Conservation (phyloP, 208 protist genomes). For the Acanthamoeba triangularis region DNA sequence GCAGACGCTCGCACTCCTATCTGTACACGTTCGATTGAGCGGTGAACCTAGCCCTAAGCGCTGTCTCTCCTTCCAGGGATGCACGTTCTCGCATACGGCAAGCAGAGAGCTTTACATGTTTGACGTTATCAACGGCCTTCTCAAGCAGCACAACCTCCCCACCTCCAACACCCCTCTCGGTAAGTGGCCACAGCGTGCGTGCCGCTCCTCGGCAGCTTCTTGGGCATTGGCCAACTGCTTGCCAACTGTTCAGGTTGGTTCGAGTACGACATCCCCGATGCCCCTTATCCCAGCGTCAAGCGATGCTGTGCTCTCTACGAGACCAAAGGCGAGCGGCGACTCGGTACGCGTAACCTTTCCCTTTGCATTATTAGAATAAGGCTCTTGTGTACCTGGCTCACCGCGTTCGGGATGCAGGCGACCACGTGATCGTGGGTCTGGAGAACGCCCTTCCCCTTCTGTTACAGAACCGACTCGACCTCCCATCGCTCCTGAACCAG, state of each 20-base stretch:
- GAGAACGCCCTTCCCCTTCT: slow-evolving; percentile 54
- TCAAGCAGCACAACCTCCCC: slow-evolving; percentile 26
- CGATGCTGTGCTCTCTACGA: slow-evolving; percentile 78
- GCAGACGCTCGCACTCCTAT: neutral
- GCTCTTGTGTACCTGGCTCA: neutral
- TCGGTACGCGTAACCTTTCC: neutral
- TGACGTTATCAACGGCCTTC: slow-evolving; percentile 23
- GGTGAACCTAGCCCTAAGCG: neutral
- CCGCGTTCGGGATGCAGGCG: neutral
- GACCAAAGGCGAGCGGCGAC: slow-evolving; percentile 71
- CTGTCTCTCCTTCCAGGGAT: slow-evolving; percentile 1
- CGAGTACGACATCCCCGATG: slow-evolving; percentile 3
- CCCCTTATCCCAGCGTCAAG: slow-evolving; percentile 73
- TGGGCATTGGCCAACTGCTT: neutral
- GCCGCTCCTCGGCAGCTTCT: neutral
- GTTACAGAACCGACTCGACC: slow-evolving; percentile 5
- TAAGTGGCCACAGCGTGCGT: neutral
- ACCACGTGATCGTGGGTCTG: slow-evolving; percentile 70
- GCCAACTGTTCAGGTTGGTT: slow-evolving; percentile 55
- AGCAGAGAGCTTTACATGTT: slow-evolving; percentile 74
- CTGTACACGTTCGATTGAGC: neutral
- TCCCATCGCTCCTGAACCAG: neutral
- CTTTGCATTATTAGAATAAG: neutral
- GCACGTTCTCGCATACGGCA: slow-evolving; percentile 70
- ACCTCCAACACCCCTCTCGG: slow-evolving; percentile 65